Evolutionary conservation across 192 early-diverging fungal genomes (phyloP).

Genomic region (Ramicandelaber brevisporus): DNA sequence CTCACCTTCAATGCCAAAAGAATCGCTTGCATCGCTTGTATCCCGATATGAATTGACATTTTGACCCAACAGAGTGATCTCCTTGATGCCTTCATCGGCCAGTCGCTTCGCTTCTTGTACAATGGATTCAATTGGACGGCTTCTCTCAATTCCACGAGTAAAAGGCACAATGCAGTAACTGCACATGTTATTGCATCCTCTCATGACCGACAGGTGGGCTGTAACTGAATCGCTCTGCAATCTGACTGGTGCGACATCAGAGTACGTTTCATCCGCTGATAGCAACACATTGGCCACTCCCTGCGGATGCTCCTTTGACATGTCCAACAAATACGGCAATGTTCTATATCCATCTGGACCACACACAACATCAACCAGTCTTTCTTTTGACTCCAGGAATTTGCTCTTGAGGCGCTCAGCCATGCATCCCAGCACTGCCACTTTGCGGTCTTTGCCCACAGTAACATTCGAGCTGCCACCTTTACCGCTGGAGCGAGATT

Average conservation of each 20-base stretch:
- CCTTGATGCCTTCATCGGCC: conserved; percentile 32
- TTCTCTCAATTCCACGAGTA: conserved; percentile 46
- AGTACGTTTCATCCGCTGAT: conserved; percentile 55
- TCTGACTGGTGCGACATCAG: conserved; percentile 46
- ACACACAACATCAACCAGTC: conserved; percentile 48
- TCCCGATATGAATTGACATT: conserved; percentile 63
- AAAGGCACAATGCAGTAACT: conserved; percentile 57
- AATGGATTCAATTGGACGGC: conserved; percentile 39
- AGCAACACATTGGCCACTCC: conserved; percentile 60
- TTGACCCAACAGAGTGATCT: conserved; percentile 46
- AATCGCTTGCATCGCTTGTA: conserved; percentile 24
- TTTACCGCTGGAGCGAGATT: conserved; percentile 16
- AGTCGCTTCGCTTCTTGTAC: conserved; percentile 32
- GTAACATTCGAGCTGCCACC: too few species aligned
- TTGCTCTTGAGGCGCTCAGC: conserved; percentile 47
- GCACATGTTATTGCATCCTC: conserved; percentile 68
- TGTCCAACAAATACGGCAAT: conserved; percentile 38
- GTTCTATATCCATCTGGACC: conserved; percentile 54
- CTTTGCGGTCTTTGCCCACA: too few species aligned
- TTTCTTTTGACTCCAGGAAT: conserved; percentile 35
- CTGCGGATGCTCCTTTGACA: conserved; percentile 27
- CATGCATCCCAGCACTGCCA: conserved; percentile 61
- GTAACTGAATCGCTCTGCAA: conserved; percentile 31
- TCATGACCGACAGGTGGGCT: conserved; percentile 49
- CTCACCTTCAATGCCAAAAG: too few species aligned